Base-by-base conservation (phyloP, 31 red algal species). In the Odonthalia washingtoniensis region DNA sequence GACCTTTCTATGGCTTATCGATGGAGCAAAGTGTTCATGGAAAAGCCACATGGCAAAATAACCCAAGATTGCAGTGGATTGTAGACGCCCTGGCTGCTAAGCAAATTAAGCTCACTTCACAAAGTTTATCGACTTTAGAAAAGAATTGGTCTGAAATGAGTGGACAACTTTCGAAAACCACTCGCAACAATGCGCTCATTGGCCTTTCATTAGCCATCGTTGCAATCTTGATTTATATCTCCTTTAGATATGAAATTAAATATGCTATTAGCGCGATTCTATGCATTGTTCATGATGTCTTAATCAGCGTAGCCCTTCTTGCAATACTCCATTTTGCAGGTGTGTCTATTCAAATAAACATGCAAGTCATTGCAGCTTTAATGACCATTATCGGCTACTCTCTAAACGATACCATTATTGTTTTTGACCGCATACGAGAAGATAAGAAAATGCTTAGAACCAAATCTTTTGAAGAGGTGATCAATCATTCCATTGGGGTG, bases 351-450 rank as follows among this genome's bases (percentile, higher is more conserved):
- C 41, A 77, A 24, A 57, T 86, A 77, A 45, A 77, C 46, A 40
- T 52, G 24, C 17, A 35, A 45, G 41, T 86, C 40, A 39, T 77
- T 26, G 77, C 83, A n/a, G 83, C 83, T 78, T 26, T 77, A 28
- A 49, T 86, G 83, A 40, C 83, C 70, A 40, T 86, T 32, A 77
- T 86, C 30, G 83, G 83, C 30, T 86, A 77, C 49, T 77, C 70
- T 21, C 27, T 86, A 24, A 86, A 86, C 72, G 83, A 86, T 61
- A 86, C 83, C 35, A 77, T 86, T 60, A 70, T 86, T 24, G 83
- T 86, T 34, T 86, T 52, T 57, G 83, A 86, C 49, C 38, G 83
- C n/a, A 86, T 86, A 37, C 68, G 83, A 30, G 83, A 86, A 60
- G 60, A 86, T 45, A 77, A 53, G 21, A 34, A n/a, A 49, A 52